Base-by-base conservation (phyloP, 2,329 filamentous ascomycete genomes). In the Ophiosphaerella narmari region DNA sequence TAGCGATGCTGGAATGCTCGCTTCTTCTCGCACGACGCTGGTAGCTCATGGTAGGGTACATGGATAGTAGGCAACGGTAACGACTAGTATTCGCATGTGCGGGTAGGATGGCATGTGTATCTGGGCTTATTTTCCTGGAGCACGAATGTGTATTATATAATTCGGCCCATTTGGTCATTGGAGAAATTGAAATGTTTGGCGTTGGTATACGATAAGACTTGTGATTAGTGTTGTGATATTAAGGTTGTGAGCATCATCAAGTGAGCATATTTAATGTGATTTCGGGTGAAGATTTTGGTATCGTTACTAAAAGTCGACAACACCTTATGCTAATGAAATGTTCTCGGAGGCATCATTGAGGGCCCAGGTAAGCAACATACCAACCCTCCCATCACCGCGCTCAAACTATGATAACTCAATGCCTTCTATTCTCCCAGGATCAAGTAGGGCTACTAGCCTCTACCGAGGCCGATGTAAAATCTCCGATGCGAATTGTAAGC, bases 1-100 rank as follows among this genome's bases (percentile, higher is more conserved):
- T 35, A 41, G 42, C 54, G 62, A 46, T 51, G 62, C 62, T 65
- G 62, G 50, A 64, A 65, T 57, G 62, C 62, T 57, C 60, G 55
- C 48, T 46, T 6, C 16, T 36, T 57, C 43, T 53, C 42, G 31
- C 14, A 41, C 8, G 48, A 47, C 37, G 49, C 46, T 39, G n/a
- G 14, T 40, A 33, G 42, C 29, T 45, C 18, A 36, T 42, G 16
- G 4, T 21, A 1, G 21, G 13, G 26, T 23, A 23, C 5, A 6
- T 18, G 5, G 36, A 11, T 21, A 16, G 26, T n/a, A 7, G 26
- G 26, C 24, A 32, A 23, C 9, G 35, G 43, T 11, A 12, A 36
- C 32, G 45, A 40, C 26, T 37, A 23, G 18, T 18, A 23, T 23
- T 37, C 42, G 23, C 9, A 42, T 42, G 45, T 42, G 31, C 45